A percentile compares a stretch with the other conserved stretches of the same genome.
phyloP scores from a whole-genome alignment of 139 green algal genomes.

The Chlorokybus atmophyticus region DNA sequence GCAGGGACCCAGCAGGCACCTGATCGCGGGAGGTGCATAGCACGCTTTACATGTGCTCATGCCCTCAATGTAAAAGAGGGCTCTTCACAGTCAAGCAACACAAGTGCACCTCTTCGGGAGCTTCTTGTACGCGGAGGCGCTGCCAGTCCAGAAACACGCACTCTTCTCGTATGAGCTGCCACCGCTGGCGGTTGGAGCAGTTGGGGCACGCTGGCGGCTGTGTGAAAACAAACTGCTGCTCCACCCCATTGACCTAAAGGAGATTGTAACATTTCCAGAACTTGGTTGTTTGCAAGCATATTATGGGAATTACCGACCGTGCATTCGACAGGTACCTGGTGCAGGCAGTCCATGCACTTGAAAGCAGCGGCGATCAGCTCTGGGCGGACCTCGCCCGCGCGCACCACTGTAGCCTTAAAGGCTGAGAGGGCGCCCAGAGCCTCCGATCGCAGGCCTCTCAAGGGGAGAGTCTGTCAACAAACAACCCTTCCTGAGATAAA shows the following conservation, averaged over 20 bases:
- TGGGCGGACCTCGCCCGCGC: conserved; percentile 83
- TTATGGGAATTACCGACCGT: not conserved
- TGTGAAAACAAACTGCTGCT: conserved; percentile 98
- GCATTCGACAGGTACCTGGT: not conserved
- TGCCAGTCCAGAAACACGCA: conserved; percentile 98
- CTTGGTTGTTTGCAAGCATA: not conserved
- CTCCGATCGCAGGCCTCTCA: conserved; percentile 31
- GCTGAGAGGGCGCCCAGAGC: conserved; percentile 38
- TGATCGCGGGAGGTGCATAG: no score
- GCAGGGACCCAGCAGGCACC: conserved; percentile 82
- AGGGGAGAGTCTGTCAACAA: not conserved
- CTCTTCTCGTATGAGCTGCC: conserved; percentile 67
- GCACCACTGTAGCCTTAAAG: conserved; percentile 79
- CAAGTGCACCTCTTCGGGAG: no score
- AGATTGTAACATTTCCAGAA: not conserved
- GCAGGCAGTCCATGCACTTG: conserved; percentile 69
- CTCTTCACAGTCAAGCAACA: no score
- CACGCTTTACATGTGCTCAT: no score
- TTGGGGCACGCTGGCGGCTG: conserved; percentile 74
- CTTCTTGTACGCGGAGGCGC: conserved; percentile 80
- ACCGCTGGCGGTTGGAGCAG: conserved; percentile 76
- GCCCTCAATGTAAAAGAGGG: no score
- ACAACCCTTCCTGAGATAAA: not conserved
- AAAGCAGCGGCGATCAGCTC: conserved; percentile 88
- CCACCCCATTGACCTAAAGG: conserved; percentile 43